Conservation (phyloP, 768 basidiomycete species). For the Trametes elegans region DNA sequence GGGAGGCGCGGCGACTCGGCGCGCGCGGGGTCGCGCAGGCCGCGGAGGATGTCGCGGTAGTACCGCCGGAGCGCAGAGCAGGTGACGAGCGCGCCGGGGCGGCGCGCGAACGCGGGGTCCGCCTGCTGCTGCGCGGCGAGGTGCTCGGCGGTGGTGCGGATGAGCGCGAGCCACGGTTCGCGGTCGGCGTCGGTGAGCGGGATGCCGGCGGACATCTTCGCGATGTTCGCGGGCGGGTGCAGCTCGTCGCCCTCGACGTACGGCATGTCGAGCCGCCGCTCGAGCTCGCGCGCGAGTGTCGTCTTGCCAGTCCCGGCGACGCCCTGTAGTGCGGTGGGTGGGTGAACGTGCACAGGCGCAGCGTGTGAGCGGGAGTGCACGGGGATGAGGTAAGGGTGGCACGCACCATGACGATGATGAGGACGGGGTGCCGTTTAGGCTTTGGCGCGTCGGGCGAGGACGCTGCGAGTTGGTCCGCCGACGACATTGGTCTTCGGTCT, state of each 20-base stretch:
- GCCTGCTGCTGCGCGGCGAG: slow-evolving; percentile 31
- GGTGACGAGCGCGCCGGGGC: slow-evolving; percentile 69
- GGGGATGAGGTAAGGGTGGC: not conserved
- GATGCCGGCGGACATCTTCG: slow-evolving; percentile 79
- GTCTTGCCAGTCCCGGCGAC: slow-evolving; percentile 32
- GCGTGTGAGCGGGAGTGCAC: not conserved
- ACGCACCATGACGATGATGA: slow-evolving; percentile 54
- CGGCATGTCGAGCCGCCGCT: slow-evolving; percentile 51
- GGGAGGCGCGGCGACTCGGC: slow-evolving; percentile 28
- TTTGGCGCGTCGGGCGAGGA: slow-evolving; percentile 5
- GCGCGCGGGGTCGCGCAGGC: slow-evolving; percentile 31
- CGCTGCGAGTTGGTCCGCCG: slow-evolving; percentile 4
- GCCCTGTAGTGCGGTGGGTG: slow-evolving; percentile 22
- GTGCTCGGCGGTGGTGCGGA: slow-evolving; percentile 63
- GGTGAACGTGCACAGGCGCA: not conserved
- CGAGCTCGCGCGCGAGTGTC: slow-evolving; percentile 27
- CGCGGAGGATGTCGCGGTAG: slow-evolving; percentile 84
- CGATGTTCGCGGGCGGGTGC: slow-evolving; percentile 77
- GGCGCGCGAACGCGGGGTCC: slow-evolving; percentile 18
- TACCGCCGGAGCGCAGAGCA: slow-evolving; percentile 81
- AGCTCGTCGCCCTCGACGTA: slow-evolving; percentile 90
- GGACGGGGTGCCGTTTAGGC: slow-evolving; percentile 20
- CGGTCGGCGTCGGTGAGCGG: slow-evolving; percentile 83
- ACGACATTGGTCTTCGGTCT: not conserved
- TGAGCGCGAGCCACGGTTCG: slow-evolving; percentile 77